Percentiles rank a stretch among this genome's conserved stretches.
Conservation (phyloP, 331 rosid species). For the Rosa hybrid region DNA sequence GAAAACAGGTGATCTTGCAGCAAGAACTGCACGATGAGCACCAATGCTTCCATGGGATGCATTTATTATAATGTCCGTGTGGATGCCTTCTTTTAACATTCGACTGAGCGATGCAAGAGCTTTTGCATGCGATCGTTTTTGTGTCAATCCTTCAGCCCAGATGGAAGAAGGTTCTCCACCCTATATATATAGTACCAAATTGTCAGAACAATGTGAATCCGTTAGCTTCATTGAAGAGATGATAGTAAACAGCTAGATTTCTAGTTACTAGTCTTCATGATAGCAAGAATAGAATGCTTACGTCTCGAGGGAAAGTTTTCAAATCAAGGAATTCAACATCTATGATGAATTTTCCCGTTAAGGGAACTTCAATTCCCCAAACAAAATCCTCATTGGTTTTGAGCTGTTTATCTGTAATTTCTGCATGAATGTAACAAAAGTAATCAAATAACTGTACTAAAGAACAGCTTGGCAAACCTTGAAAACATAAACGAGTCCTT, state of each 20-base stretch:
- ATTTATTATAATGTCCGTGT: conserved; percentile 78
- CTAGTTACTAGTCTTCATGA: neutral
- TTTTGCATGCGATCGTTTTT: conserved; percentile 54
- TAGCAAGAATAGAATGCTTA: conserved; percentile 24
- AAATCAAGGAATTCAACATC: conserved; percentile 93
- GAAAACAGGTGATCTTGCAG: conserved; percentile 83
- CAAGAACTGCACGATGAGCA: conserved; percentile 88
- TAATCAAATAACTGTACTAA: neutral
- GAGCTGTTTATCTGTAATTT: conserved; percentile 67
- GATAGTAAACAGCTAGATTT: neutral
- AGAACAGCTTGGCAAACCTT: neutral
- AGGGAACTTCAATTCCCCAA: conserved; percentile 88
- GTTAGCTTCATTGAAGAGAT: neutral
- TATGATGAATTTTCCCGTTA: conserved; percentile 81
- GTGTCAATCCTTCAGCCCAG: conserved; percentile 63
- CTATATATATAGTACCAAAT: conserved; percentile 34
- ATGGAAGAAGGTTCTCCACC: conserved; percentile 83
- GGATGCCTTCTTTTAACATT: conserved; percentile 82
- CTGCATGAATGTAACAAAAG: conserved; percentile 36
- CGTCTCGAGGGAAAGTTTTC: conserved; percentile 64
- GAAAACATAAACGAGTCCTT: neutral
- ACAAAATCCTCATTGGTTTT: conserved; percentile 80
- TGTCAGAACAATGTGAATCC: neutral
- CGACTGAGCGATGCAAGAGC: conserved; percentile 66
- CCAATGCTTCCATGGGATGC: conserved; percentile 78